Percentiles rank a stretch among this genome's conserved stretches.
phyloP scores from a whole-genome alignment of 805 yeast genomes.

The Lipomyces yamadae region DNA sequence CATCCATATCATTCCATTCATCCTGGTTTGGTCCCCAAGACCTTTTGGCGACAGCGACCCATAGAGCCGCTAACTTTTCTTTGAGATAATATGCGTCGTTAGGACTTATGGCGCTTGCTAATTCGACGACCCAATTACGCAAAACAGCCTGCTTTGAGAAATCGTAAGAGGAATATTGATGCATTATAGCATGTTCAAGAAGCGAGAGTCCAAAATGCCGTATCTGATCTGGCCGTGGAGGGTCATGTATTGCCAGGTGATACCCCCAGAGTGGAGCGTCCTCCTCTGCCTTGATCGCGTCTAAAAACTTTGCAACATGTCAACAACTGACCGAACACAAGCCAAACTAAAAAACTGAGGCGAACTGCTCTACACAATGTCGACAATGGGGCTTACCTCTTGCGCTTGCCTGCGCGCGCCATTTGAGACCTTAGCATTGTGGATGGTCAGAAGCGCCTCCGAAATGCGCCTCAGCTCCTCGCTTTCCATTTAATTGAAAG shows the following conservation, averaged over 20 bases:
- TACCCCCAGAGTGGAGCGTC: conserved; percentile 94
- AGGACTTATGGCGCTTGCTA: conserved; percentile 62
- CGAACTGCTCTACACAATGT: background rate
- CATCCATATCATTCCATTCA: conserved; percentile 90
- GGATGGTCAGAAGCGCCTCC: conserved; percentile 74
- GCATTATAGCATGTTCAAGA: conserved; percentile 70
- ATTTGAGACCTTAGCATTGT: conserved; percentile 61
- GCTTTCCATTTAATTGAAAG: conserved; percentile 19
- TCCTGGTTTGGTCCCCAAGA: conserved; percentile 71
- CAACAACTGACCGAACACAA: background rate
- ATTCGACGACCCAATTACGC: conserved; percentile 82
- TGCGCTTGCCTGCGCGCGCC: conserved; percentile 58
- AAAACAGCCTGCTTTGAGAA: conserved; percentile 66
- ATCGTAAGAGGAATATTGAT: conserved; percentile 59
- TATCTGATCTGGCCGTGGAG: conserved; percentile 61
- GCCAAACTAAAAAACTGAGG: background rate
- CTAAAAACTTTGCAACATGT: conserved; percentile 59
- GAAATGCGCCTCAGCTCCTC: conserved; percentile 65
- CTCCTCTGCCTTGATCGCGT: conserved; percentile 71
- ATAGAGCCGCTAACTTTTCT: conserved; percentile 85
- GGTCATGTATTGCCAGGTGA: conserved; percentile 60
- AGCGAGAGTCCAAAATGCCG: conserved; percentile 89
- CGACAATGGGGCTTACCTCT: conserved; percentile 39
- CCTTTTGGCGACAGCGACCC: conserved; percentile 91
- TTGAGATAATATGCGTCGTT: conserved; percentile 86